Conservation (phyloP, 2,329 filamentous ascomycete species). For the Emmonsiellopsis sp. region DNA sequence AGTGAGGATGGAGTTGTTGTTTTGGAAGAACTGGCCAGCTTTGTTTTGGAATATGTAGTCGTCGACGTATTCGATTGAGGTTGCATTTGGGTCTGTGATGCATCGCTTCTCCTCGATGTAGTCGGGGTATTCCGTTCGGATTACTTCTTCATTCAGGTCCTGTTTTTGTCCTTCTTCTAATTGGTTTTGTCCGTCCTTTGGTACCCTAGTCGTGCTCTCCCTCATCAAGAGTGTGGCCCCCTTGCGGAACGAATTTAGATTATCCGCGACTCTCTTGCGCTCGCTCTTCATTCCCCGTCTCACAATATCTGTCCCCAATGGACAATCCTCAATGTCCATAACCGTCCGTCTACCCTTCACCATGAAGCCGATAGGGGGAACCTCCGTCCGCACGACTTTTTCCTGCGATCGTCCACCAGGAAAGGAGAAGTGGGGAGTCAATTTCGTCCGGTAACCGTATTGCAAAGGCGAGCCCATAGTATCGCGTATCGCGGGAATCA, state of each 20-base stretch:
- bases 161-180: conserved; percentile 17
- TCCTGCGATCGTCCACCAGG: conserved; percentile 48
- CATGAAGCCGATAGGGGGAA: conserved; percentile 85
- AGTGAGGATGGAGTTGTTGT: conserved; percentile 96
- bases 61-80: conserved; percentile 79
- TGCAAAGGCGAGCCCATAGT: conserved; percentile 86
- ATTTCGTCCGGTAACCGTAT: conserved; percentile 91
- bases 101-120: conserved; percentile 77
- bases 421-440: conserved; percentile 91
- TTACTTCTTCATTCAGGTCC: conserved; percentile 36
- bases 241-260: conserved; percentile 62
- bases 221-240: conserved; percentile 85
- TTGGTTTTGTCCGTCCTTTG: conserved; percentile 13
- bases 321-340: conserved; percentile 94
- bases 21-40: conserved; percentile 95
- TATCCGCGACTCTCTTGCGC: conserved; percentile 62
- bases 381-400: conserved; percentile 45
- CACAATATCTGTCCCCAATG: conserved; percentile 83
- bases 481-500: conserved; percentile 66
- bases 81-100: conserved; percentile 76
- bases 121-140: conserved; percentile 46
- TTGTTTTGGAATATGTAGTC: conserved; percentile 80
- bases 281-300: conserved; percentile 70
- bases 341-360: conserved; percentile 70
- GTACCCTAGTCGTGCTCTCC: conserved; percentile 65